phyloP scores from a whole-genome alignment of 495 filamentous ascomycete genomes.

The Penicillium bovifimosum region DNA sequence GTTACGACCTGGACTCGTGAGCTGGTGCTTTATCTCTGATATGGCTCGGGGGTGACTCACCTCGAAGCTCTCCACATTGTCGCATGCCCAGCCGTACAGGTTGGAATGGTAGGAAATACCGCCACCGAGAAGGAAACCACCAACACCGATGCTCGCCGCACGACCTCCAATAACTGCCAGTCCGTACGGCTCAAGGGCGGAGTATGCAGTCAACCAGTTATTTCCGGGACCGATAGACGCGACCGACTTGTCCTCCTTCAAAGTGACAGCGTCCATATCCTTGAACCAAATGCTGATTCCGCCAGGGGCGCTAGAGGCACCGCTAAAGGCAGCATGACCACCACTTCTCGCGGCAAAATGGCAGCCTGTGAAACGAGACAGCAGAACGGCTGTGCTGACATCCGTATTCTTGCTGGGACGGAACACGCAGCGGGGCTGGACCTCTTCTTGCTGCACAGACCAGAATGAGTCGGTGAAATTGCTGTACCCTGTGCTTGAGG shows the following conservation, averaged over 20 bases:
- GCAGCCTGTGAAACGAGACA: conserved; percentile 15
- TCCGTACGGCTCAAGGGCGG: conserved; percentile 40
- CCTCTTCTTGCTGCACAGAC: conserved; percentile 42
- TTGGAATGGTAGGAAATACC: conserved; percentile 37
- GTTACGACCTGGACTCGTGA: conserved; percentile 30
- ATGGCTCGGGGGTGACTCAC: background rate
- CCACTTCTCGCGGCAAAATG: conserved; percentile 43
- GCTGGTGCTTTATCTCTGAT: background rate
- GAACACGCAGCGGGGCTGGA: conserved; percentile 24
- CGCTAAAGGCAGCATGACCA: conserved; percentile 33
- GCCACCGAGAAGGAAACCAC: conserved; percentile 44
- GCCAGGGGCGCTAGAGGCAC: conserved; percentile 24
- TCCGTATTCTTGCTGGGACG: conserved; percentile 17
- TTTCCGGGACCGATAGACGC: conserved; percentile 26
- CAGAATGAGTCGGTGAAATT: conserved; percentile 35
- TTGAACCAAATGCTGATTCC: conserved; percentile 46
- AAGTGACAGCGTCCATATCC: conserved; percentile 37
- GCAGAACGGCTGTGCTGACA: conserved; percentile 18
- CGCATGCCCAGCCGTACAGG: conserved; percentile 46
- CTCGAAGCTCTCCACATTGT: conserved; percentile 46
- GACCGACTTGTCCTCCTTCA: conserved; percentile 29
- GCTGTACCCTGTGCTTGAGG: conserved; percentile 10
- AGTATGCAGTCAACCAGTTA: conserved; percentile 43
- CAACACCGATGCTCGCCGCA: conserved; percentile 48
- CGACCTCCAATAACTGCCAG: conserved; percentile 53